Evolutionary conservation across 2,329 filamentous ascomycete genomes (phyloP), one percentile per base, ranked within the genome.

Genomic region (Alternaria brassicae): DNA sequence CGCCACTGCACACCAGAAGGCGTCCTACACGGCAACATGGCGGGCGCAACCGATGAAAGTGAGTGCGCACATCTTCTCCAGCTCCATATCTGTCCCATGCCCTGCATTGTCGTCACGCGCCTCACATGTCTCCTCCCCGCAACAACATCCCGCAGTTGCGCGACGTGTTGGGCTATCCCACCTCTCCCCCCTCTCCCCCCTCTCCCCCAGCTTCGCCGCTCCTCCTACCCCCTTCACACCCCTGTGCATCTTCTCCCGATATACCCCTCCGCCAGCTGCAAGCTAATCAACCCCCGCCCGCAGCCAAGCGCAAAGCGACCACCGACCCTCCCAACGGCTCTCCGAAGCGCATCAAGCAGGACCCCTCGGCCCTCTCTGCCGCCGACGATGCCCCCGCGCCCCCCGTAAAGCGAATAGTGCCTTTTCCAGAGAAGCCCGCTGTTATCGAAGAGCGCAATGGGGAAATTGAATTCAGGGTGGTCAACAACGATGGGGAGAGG

Each of bases 391-490:
- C 71, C n/a, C 69, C 71, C 23, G 77, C 75, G 27, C 77, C 80
- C 63, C 77, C 80, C 6, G 78, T 77, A 6, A 83, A 85, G 66
- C 88, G 88, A 67, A 86, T 88, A 17, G 92, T 96, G 34, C 91
- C 91, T 2, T 97, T 95, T 71, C 93, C 93, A 1, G 93, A 97
- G 79, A 97, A 96, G 88, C 91, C 92, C 6, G 94, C 93, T 8
- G 94, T 97, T 4, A 85, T 96, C 65, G 95, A 99, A 81, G 95
- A 99, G 79, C 90, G 93, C 71, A 91, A 89, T 73, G 93, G 93
- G 73, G 92, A 96, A 66, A 98, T 99, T 69, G 93, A 98, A 77
- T 98, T 98, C 78, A 89, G 93, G 47, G 95, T 98, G 6, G 95
- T 99, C 72, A 98, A 98, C 83, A 99, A 99, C 75, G 95, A 99